A percentile compares a stretch with the other conserved stretches of the same genome.
These are phyloP conservation scores for Ehretia macrophylla DNA, from an alignment of 257 asterid genomes.

Conservation along the genomic window DNA sequence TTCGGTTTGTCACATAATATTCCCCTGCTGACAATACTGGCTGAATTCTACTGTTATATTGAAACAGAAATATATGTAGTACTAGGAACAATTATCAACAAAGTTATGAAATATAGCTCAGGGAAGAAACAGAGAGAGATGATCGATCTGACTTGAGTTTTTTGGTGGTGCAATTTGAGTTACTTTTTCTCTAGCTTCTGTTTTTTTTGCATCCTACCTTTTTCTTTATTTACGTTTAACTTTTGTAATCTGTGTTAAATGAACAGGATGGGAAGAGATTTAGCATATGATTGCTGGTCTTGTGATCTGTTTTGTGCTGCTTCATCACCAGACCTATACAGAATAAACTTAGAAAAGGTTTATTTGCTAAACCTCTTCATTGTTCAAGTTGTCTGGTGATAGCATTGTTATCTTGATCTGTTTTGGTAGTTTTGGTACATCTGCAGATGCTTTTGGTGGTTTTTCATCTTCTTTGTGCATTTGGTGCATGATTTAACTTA, in stretches of 20 bases:
- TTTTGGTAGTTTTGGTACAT: background rate
- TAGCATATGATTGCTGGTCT: conserved; percentile 89
- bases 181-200: background rate
- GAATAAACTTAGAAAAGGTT: conserved; percentile 97
- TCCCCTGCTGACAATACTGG: no score
- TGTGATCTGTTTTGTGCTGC: conserved; percentile 97
- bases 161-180: background rate
- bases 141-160: no score
- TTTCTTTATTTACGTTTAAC: background rate
- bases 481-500: no score
- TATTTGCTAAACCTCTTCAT: conserved; percentile 14
- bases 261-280: conserved; percentile 96
- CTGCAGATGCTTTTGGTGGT: no score
- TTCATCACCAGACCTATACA: conserved; percentile 91
- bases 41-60: no score
- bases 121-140: no score
- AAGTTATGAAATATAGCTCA: no score
- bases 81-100: no score
- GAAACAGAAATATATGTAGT: no score
- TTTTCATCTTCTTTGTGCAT: no score
- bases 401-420: background rate
- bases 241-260: conserved; percentile 4
- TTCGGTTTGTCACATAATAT: no score
- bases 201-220: background rate
- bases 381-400: background rate